These are phyloP conservation scores for Fragaria nilgerrensis DNA, from an alignment of 306 rosid species.

Conservation along the genomic window DNA sequence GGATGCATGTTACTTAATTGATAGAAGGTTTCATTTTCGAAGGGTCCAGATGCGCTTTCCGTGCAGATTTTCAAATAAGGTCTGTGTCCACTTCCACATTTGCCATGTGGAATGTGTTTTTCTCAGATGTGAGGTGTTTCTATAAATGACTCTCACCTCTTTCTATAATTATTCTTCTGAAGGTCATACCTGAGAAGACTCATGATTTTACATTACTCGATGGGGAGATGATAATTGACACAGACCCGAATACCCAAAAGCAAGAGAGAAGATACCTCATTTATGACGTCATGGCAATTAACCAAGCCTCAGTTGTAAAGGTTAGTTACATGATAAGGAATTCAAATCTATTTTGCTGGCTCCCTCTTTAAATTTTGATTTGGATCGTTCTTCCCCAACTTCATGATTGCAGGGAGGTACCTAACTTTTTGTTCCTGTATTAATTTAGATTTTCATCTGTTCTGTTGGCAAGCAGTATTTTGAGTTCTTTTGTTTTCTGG, in stretches of 20 bases:
- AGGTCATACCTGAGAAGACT: conserved; percentile 68
- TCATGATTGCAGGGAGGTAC: not conserved
- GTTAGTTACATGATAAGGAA: conserved; percentile 31
- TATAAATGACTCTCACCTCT: conserved; percentile 16
- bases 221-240: conserved; percentile 97
- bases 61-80: conserved; percentile 70
- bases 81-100: conserved; percentile 35
- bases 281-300: conserved; percentile 82
- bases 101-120: not conserved
- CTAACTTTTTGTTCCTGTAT: no score
- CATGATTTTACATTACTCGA: conserved; percentile 88
- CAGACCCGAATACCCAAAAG: conserved; percentile 73
- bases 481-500: not conserved
- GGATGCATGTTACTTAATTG: conserved; percentile 92
- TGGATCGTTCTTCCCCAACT: not conserved
- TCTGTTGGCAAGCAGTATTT: not conserved
- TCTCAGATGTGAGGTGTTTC: conserved; percentile 2
- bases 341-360: not conserved
- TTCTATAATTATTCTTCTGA: conserved; percentile 31
- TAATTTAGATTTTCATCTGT: not conserved
- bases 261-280: conserved; percentile 96
- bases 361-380: not conserved
- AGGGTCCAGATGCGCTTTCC: conserved; percentile 98
- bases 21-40: conserved; percentile 74
- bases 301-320: conserved; percentile 66